Base-by-base conservation (phyloP, 2,329 filamentous ascomycete genomes). In the Gaeumannomyces sp. region DNA sequence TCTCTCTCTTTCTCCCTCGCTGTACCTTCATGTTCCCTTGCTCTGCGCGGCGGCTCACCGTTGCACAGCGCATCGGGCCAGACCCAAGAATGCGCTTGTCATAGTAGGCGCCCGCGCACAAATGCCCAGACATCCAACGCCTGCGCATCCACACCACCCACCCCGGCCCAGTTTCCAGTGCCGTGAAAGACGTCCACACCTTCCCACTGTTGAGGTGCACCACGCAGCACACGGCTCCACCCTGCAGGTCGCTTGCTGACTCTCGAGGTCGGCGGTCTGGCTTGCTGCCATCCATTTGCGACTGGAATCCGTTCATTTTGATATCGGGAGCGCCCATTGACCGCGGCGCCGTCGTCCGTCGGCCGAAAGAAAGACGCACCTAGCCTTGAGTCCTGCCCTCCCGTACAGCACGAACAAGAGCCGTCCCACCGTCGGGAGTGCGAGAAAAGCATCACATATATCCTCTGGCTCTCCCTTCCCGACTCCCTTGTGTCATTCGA, bases 121-220 rank as follows among this genome's bases (percentile, higher is more conserved):
- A 53, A 53, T 53, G 45, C 45, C 45, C 45, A 53, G 45, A 53
- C 45, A 53, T 53, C 45, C 45, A 50, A 50, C 45, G 45, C 45
- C 45, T 19, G 45, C 45, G 45, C 45, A 50, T 50, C 45, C 45
- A 53, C 45, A 53, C 45, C 45, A 53, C 45, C 45, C 45, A 53
- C 45, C 45, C 45, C 22, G 45, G 45, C 45, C 45, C 45, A n/a
- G 45, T 53, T 22, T 53, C 45, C 45, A 53, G 45, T 53, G 45
- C 45, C 45, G 22, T 22, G 38, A 50, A 53, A n/a, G 45, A 25
- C 45, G 25, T 53, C 45, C 45, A 53, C 45, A 53, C 45, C 45
- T 53, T 53, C 3, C 45, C 45, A 53, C 45, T 53, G 45, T 53
- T 53, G 45, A 53, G 45, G 45, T 11, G 45, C 45, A 53, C 45